Percentiles rank a stretch among this genome's conserved stretches.
Conservation (phyloP, 441 rosid genomes). For the Manihot esculenta region DNA sequence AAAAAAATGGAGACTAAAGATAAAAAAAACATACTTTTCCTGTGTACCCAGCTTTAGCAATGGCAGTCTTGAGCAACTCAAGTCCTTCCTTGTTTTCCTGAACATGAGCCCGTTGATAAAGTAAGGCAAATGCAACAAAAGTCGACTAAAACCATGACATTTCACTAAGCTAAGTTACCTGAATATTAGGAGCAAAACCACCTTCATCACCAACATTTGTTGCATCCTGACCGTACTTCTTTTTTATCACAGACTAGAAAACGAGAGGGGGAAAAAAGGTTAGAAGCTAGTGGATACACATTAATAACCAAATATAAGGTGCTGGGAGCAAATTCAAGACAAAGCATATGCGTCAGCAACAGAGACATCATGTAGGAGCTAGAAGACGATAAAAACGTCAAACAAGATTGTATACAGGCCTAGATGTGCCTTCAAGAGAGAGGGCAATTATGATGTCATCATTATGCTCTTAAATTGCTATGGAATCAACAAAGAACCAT, state of each 20-base stretch:
- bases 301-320: neutral
- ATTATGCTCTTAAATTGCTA: neutral
- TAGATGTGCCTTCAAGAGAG: neutral
- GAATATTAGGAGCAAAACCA: conserved; percentile 97
- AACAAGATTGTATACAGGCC: neutral
- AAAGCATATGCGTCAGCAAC: neutral
- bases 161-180: conserved; percentile 35
- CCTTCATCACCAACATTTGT: conserved; percentile 99
- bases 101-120: conserved; percentile 5
- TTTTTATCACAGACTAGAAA: conserved; percentile 76
- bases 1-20: neutral
- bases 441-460: neutral
- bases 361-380: neutral
- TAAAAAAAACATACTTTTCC: conserved; percentile 60
- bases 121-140: neutral
- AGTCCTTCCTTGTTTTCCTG: conserved; percentile 99
- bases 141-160: neutral
- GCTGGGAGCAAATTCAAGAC: neutral
- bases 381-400: neutral
- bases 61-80: conserved; percentile 91
- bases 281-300: neutral
- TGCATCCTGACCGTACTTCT: conserved; percentile 97
- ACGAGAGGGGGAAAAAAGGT: neutral
- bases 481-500: neutral
- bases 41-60: conserved; percentile 91